Percentiles rank a stretch among this genome's conserved stretches.
phyloP scores from a whole-genome alignment of 169 alveolate genomes.

The Plasmodium knowlesi region DNA sequence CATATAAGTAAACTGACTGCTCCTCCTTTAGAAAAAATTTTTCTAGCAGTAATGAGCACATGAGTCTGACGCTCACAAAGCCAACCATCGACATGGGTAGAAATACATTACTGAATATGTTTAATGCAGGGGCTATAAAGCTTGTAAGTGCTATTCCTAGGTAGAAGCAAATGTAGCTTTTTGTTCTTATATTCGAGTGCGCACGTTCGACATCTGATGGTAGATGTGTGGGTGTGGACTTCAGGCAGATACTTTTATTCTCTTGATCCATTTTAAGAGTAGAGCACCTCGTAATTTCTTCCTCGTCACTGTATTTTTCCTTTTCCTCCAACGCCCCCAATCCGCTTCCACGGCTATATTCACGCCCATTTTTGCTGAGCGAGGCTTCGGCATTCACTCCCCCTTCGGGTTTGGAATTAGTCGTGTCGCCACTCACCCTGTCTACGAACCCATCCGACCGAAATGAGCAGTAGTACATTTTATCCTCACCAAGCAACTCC shows the following conservation, averaged over 20 bases:
- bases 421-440: neutral
- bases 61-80: constrained; percentile 38
- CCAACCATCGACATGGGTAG: constrained; percentile 53
- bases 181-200: neutral
- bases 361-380: neutral
- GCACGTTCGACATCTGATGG: neutral
- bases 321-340: neutral
- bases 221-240: neutral
- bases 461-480: neutral
- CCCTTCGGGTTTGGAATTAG: neutral
- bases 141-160: constrained; percentile 33
- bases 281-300: neutral
- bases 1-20: constrained; percentile 16
- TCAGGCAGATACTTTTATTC: neutral
- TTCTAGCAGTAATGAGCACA: constrained; percentile 30
- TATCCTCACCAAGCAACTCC: neutral
- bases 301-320: constrained; percentile 6
- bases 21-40: constrained; percentile 13
- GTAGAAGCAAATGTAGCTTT: constrained; percentile 26
- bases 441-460: neutral
- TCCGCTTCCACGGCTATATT: neutral
- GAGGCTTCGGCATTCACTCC: neutral
- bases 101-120: constrained; percentile 11
- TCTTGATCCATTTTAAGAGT: neutral
- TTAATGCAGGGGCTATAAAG: constrained; percentile 24